Evolutionary conservation across 2,329 filamentous ascomycete species (phyloP), one percentile per base, ranked within the genome.

Genomic region (Colletotrichum caudatum): DNA sequence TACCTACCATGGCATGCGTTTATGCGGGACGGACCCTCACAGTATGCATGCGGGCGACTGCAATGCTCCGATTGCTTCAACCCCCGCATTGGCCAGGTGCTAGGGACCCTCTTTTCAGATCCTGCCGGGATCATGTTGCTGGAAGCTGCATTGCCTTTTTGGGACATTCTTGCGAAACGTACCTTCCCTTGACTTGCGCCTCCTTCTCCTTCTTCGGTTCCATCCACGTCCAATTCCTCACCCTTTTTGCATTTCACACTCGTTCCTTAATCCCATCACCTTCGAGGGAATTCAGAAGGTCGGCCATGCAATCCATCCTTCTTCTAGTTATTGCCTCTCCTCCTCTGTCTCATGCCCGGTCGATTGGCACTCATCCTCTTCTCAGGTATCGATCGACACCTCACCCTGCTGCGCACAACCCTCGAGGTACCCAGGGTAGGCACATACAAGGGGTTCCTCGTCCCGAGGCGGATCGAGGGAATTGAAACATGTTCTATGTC

Each of bases 141-240:
- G 46, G 60, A 53, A 56, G 16, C 67, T 66, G 66, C 66, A 33
- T 73, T 74, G 63, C 73, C 66, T 51, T 69, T 75, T 75, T 66
- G 64, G 74, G 74, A 74, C 72, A 75, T 72, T 74, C 74, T 75
- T 75, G 74, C 74, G 74, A 75, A 75, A 66, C 70, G 61, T 66
- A 60, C 66, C 60, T 71, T 66, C 66, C 66, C 60, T 71, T 48
- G 46, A 69, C 64, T 53, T 69, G 12, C 14, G 5, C 54, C 59
- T 58, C 51, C 39, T 48, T 62, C 64, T 68, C 58, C 53, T 48
- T 62, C 65, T 71, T 54, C 48, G 64, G 56, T 56, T 58, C 46
- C 41, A 59, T 59, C 59, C 64, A 59, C 37, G 37, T 46, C 50
- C 48, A 41, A 37, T 64, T 54, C 69, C 14, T 68, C 64, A 35